Conservation (phyloP, 768 basidiomycete species). For the Infundibulicybe gibba region DNA sequence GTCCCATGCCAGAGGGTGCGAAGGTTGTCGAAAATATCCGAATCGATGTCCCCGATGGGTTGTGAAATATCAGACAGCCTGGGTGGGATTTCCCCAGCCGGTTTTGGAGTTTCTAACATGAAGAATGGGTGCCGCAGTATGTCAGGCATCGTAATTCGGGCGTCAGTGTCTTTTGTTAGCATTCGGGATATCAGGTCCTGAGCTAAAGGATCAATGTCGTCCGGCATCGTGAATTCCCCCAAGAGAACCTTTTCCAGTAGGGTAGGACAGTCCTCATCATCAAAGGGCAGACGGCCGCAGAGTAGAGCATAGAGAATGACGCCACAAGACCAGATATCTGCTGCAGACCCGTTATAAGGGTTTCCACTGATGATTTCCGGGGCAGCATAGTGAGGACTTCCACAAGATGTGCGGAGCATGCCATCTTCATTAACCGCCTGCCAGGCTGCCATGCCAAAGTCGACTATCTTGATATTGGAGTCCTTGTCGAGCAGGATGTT, state of each 20-base stretch:
- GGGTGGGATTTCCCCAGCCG: constrained; percentile 41
- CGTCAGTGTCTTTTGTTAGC: constrained; percentile 71
- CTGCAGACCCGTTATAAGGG: constrained; percentile 80
- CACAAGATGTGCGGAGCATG: constrained; percentile 80
- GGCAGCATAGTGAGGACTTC: constrained; percentile 93
- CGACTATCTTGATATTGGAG: constrained; percentile 90
- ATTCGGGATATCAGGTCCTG: constrained; percentile 77
- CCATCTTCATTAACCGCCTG: constrained; percentile 50
- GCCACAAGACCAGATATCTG: constrained; percentile 97
- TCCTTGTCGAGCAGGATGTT: constrained; percentile 84
- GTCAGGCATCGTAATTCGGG: constrained; percentile 79
- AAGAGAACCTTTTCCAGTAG: constrained; percentile 80
- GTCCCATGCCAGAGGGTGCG: constrained; percentile 89
- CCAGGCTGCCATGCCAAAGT: constrained; percentile 98
- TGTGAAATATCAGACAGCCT: constrained; percentile 64
- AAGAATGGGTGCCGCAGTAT: constrained; percentile 83
- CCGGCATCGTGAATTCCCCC: constrained; percentile 73
- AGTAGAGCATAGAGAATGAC: constrained; percentile 91
- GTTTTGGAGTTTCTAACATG: constrained; percentile 47
- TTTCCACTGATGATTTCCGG: constrained; percentile 86
- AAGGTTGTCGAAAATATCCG: constrained; percentile 86
- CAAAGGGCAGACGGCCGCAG: constrained; percentile 86
- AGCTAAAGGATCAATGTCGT: constrained; percentile 63
- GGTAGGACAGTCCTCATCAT: constrained; percentile 76
- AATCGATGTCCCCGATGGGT: constrained; percentile 75